phyloP scores from a whole-genome alignment of 2,329 filamentous ascomycete genomes.

The Pseudocercospora fuligena region DNA sequence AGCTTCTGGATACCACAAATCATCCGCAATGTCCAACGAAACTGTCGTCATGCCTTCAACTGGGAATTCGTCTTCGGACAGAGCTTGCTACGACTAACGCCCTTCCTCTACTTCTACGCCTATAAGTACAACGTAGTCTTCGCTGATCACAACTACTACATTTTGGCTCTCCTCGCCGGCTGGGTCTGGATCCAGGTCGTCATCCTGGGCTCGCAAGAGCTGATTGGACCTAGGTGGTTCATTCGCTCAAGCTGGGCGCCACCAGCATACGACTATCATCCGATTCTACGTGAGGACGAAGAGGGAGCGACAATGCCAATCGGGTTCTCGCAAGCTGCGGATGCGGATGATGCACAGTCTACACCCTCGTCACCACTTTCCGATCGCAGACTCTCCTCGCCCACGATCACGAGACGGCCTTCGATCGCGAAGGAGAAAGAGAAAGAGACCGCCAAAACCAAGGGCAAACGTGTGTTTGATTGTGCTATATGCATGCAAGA shows the following conservation, averaged over 20 bases:
- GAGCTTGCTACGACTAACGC: conserved; percentile 75
- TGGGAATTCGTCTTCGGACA: conserved; percentile 92
- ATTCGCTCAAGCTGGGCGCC: conserved; percentile 71
- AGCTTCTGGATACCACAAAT: conserved; percentile 95
- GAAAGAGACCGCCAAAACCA: conserved; percentile 45
- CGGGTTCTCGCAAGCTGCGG: conserved; percentile 56
- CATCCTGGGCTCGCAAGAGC: conserved; percentile 77
- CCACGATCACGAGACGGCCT: conserved; percentile 19
- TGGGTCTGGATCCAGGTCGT: conserved; percentile 91
- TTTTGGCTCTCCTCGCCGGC: conserved; percentile 67
- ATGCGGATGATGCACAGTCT: conserved; percentile 29
- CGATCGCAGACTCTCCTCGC: conserved; percentile 37
- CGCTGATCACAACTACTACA: conserved; percentile 68
- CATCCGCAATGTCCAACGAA: conserved; percentile 83
- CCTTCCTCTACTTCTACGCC: conserved; percentile 85
- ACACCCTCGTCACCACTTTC: conserved; percentile 34
- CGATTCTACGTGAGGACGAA: conserved; percentile 83
- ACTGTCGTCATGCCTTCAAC: conserved; percentile 86
- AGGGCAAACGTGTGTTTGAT: conserved; percentile 71
- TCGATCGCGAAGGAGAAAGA: conserved; percentile 37
- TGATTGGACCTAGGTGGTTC: conserved; percentile 87
- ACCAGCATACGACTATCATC: conserved; percentile 91
- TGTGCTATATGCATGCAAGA: conserved; percentile 94
- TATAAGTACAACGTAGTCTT: conserved; percentile 81
- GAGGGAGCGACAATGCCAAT: conserved; percentile 77